phyloP scores from a whole-genome alignment of 202 grass and related monocot genomes.

The Schoenoplectus tabernaemontani region DNA sequence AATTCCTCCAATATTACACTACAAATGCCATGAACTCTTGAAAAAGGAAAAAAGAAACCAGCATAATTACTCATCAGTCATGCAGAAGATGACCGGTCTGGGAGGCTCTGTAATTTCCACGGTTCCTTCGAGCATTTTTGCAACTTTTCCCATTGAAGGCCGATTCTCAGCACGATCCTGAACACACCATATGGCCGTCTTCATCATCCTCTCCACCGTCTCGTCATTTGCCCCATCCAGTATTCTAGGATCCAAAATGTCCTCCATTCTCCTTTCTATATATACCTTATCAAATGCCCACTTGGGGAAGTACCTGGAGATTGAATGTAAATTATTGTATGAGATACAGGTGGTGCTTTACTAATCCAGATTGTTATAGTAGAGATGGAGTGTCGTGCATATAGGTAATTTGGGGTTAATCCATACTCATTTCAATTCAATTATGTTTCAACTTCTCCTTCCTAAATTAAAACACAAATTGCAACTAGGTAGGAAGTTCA shows the following conservation, averaged over 20 bases:
- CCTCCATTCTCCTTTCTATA: conserved; percentile 52
- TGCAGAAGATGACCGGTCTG: conserved; percentile 83
- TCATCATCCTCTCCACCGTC: conserved; percentile 70
- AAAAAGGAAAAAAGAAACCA: no score
- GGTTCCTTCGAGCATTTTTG: conserved; percentile 81
- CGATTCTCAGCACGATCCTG: conserved; percentile 57
- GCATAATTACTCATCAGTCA: conserved; percentile 36
- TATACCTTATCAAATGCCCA: conserved; percentile 85
- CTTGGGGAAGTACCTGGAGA: conserved; percentile 48
- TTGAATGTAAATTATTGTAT: neutral
- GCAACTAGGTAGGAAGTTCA: neutral
- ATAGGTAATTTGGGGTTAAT: neutral
- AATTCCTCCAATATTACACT: neutral
- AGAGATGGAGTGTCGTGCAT: neutral
- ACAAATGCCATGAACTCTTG: neutral
- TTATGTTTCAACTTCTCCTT: neutral
- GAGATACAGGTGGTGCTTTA: neutral
- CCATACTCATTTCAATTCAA: neutral
- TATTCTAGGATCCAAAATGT: conserved; percentile 59
- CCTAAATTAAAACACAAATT: no score
- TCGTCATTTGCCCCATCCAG: conserved; percentile 33
- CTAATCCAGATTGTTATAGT: neutral
- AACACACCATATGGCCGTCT: conserved; percentile 89
- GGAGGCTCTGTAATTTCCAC: conserved; percentile 71
- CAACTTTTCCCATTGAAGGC: conserved; percentile 75